Conservation (phyloP, 257 asterid species). For the Ajuga chamaepitys region DNA sequence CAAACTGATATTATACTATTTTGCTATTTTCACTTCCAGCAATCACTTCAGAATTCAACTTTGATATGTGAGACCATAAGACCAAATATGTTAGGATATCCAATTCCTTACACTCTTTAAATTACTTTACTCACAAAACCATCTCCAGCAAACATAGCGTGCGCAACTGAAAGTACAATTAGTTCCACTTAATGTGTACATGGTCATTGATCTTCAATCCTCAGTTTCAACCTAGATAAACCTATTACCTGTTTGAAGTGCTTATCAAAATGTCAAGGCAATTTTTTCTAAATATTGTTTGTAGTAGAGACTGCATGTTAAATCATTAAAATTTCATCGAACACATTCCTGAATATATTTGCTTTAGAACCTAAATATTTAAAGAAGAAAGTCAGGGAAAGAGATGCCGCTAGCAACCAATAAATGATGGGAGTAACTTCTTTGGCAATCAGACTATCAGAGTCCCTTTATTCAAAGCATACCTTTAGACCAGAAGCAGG, state of each 20-base stretch:
- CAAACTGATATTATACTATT: not conserved
- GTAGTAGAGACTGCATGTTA: not conserved
- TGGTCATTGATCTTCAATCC: not conserved
- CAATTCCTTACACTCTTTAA: not conserved
- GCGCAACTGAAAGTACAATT: not conserved
- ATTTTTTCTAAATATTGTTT: not conserved
- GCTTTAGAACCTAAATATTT: no score
- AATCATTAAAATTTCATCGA: not conserved
- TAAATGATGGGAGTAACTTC: no score
- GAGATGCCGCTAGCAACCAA: no score
- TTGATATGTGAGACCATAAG: no score
- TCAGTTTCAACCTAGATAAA: not conserved
- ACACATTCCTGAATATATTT: no score
- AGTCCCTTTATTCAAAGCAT: no score
- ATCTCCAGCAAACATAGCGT: not conserved
- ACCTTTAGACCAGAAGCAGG: no score
- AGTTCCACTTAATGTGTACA: not conserved
- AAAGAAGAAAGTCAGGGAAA: no score
- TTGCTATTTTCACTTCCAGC: not conserved
- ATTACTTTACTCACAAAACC: not conserved
- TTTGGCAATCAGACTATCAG: no score
- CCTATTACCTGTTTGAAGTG: not conserved
- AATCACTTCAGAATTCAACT: no score
- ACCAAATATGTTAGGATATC: not conserved
- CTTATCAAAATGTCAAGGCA: not conserved